phyloP scores from a whole-genome alignment of 2,329 filamentous ascomycete species.

The Bipolaris sorokiniana region DNA sequence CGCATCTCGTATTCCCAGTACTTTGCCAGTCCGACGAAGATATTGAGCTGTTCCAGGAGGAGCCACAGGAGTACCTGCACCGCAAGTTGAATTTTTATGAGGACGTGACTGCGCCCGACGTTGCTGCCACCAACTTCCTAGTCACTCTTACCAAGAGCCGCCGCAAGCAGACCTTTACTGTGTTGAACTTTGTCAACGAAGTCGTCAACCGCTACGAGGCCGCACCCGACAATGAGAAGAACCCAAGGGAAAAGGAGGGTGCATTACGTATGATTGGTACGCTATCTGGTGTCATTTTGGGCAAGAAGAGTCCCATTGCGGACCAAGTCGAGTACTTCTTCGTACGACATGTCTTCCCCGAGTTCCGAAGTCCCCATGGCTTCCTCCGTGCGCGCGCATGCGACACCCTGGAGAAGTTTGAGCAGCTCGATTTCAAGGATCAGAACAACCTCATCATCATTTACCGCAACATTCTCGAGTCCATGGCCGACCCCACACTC shows the following conservation, averaged over 20 bases:
- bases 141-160: slow-evolving; percentile 92
- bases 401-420: slow-evolving; percentile 97
- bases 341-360: slow-evolving; percentile 96
- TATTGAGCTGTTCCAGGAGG: slow-evolving; percentile 88
- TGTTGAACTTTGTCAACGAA: slow-evolving; percentile 92
- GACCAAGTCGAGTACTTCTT: slow-evolving; percentile 99
- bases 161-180: slow-evolving; percentile 93
- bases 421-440: slow-evolving; percentile 96
- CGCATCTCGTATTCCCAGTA: slow-evolving; percentile 94
- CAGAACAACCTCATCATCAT: slow-evolving; percentile 93
- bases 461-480: slow-evolving; percentile 95
- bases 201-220: slow-evolving; percentile 92
- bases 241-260: slow-evolving; percentile 93
- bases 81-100: slow-evolving; percentile 98
- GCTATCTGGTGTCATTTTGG: slow-evolving; percentile 88
- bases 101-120: slow-evolving; percentile 92
- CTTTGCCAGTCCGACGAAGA: slow-evolving; percentile 92
- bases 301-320: slow-evolving; percentile 97
- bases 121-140: slow-evolving; percentile 95
- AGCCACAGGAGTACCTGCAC: slow-evolving; percentile 96
- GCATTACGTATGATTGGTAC: slow-evolving; percentile 97
- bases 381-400: slow-evolving; percentile 94
- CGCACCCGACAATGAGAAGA: slow-evolving; percentile 85
- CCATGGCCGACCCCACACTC: slow-evolving; percentile 91
- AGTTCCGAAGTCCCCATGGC: slow-evolving; percentile 90